Evolutionary conservation across 345 rosid genomes (phyloP), one percentile per base, ranked within the genome.

Genomic region (Dipteronia sinensis): DNA sequence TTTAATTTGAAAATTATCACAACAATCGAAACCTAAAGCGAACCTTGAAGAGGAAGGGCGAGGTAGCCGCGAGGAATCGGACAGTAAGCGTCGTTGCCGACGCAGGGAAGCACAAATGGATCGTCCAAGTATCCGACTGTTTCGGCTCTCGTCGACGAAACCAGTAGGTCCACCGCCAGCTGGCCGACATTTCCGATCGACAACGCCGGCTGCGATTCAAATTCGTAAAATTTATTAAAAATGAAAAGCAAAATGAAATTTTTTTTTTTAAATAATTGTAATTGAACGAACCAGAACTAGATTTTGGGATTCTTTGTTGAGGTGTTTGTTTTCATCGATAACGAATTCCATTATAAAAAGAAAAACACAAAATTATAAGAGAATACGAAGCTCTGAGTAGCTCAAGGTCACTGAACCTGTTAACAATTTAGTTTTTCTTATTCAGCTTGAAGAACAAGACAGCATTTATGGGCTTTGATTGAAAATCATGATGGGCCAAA

Each of bases 121-220:
- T 92, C 97, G 69, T 96, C 97, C 34, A 96, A 85, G 83, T 87
- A 92, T 49, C 97, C 95, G 65, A 91, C 73, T 79, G 90, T 87
- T 80, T 90, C 91, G 0, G 94, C 99, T 65, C 73, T 81, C 22
- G 78, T 86, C 1, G 97, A 88, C 11, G 98, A 90, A n/a, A 96
- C 90, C 78, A 96, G 74, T 55, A 94, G 85, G 89, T 96, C 99
- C 77, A 90, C 88, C 1, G 97, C 97, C 10, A 96, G 86, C 84
- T 96, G 97, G 56, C 97, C 98, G 59, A 92, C 98, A 78, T 94
- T 96, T 75, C 99, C 98, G 49, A 91, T 89, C 56, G 97, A 96
- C 70, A 96, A 75, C 31, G 98, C 98, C 46, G 98, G 99, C 97
- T 96, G 59, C 67, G 40, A 47, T 74, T 62, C 47, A 12, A 74